Evolutionary conservation across 331 rosid genomes (phyloP), one percentile per base, ranked within the genome.

Genomic region (Quercus tomentella): DNA sequence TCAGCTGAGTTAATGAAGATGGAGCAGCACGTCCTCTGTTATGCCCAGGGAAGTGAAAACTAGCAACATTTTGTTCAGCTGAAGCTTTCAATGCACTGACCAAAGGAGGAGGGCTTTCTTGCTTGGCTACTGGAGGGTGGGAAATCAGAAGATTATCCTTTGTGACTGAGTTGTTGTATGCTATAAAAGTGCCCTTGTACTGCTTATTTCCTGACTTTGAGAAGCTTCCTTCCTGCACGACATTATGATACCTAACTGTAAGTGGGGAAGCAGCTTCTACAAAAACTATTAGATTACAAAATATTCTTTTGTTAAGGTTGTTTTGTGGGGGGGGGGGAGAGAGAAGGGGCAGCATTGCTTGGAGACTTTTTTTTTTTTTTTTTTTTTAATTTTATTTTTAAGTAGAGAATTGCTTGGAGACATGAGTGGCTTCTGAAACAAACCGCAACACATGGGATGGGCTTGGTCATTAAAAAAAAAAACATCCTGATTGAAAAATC

Each of bases 11-110:
- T 76, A 94, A 61, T 5, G 94, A 88, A 75, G 86, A 31, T 12
- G 97, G 94, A 1, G 97, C 98, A 8, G 92, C 97, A 26, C 56
- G 88, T 67, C 98, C 98, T 88, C 97, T 86, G 79, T 91, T 94
- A 82, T 94, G 98, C 33, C 98, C 97, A 30, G 98, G 98, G 81
- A 94, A 94, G 89, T 94, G 97, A 87, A 92, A 94, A 70, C 83
- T 84, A 54, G 92, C 94, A 17, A 81, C 85, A 31, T 85, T 82
- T 81, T 86, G 87, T 62, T 84, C 88, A 12, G 97, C 93, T 1
- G 93, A 87, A 61, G 85, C 82, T 83, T 91, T 85, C 91, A 94
- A 80, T 63, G 98, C 97, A 66, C 80, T 72, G 56, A 92, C 87
- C 8, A 94, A 74, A 43, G 94, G 98, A 87, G 93, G 86, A 25